phyloP scores from a whole-genome alignment of 164 flowering plant species.

The Vitis riparia region DNA sequence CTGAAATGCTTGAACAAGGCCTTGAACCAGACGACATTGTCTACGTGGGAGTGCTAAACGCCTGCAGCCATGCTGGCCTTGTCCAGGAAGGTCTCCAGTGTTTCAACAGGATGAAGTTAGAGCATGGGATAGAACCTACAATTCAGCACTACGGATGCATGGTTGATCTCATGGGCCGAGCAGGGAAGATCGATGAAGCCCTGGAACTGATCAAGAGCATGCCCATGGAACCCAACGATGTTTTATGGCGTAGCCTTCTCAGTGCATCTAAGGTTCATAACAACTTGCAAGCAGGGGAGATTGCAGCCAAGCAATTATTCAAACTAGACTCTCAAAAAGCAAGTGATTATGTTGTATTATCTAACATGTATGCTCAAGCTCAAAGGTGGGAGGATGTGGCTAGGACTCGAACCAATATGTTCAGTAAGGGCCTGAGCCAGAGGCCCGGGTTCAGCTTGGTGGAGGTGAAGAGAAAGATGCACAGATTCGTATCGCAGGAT shows the following conservation, averaged over 20 bases:
- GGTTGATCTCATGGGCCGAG: slow-evolving; percentile 76
- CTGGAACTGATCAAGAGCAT: slow-evolving; percentile 53
- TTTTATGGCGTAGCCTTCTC: slow-evolving; percentile 72
- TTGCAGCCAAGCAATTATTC: slow-evolving; percentile 43
- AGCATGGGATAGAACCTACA: slow-evolving; percentile 63
- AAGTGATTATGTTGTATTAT: slow-evolving; percentile 55
- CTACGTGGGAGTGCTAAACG: slow-evolving; percentile 66
- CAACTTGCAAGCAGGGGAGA: slow-evolving; percentile 48
- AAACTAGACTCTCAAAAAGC: slow-evolving; percentile 32
- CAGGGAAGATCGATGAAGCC: slow-evolving; percentile 70
- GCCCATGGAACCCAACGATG: slow-evolving; percentile 68
- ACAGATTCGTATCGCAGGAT: slow-evolving; percentile 71
- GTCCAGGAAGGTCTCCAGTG: slow-evolving; percentile 51
- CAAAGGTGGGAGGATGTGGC: slow-evolving; percentile 61
- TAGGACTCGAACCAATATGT: slow-evolving; percentile 38
- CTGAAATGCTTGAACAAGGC: slow-evolving; percentile 60
- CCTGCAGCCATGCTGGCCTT: slow-evolving; percentile 75
- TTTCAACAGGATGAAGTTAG: slow-evolving; percentile 55
- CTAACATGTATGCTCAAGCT: slow-evolving; percentile 61
- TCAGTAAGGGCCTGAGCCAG: slow-evolving; percentile 33
- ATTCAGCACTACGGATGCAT: slow-evolving; percentile 78
- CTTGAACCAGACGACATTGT: slow-evolving; percentile 57
- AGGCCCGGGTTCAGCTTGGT: slow-evolving; percentile 62
- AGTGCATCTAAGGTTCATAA: slow-evolving; percentile 58
- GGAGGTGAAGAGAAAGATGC: slow-evolving; percentile 50